Conservation (phyloP, 495 filamentous ascomycete genomes). For the Penicillium dipodomyicola region DNA sequence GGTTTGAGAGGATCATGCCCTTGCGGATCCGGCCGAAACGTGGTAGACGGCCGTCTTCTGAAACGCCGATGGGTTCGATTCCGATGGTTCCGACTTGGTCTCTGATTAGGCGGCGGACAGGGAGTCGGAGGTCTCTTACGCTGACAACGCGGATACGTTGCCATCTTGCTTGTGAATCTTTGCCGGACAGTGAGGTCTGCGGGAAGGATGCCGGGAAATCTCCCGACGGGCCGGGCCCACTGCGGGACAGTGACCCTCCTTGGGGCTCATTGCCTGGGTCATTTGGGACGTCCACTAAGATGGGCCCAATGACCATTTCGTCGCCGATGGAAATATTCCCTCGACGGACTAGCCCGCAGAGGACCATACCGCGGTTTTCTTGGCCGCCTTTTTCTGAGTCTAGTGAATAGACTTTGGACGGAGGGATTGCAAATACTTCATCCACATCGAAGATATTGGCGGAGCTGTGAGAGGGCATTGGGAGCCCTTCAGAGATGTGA, state of each 20-base stretch:
- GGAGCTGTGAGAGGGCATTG: conserved; percentile 39
- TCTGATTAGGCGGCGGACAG: conserved; percentile 69
- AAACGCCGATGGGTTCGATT: conserved; percentile 54
- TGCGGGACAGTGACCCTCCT: conserved; percentile 29
- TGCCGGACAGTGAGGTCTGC: conserved; percentile 28
- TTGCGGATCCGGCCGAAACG: conserved; percentile 61
- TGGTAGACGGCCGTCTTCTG: conserved; percentile 23
- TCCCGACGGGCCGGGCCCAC: conserved; percentile 32
- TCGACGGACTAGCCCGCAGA: conserved; percentile 79
- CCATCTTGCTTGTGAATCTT: conserved; percentile 56
- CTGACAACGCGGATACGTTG: conserved; percentile 75
- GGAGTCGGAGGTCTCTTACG: conserved; percentile 81
- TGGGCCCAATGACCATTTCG: conserved; percentile 75
- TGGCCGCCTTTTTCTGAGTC: conserved; percentile 37
- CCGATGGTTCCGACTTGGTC: conserved; percentile 93
- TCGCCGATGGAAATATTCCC: conserved; percentile 78
- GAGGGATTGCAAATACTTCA: conserved; percentile 68
- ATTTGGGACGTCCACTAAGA: conserved; percentile 42
- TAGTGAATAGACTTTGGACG: conserved; percentile 46
- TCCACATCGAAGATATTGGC: conserved; percentile 79
- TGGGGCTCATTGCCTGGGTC: conserved; percentile 24
- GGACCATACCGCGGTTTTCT: conserved; percentile 58
- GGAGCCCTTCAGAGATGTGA: conserved; percentile 14
- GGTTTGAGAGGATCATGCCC: conserved; percentile 74
- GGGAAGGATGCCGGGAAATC: conserved; percentile 38